A percentile compares a stretch with the other conserved stretches of the same genome.
Conservation (phyloP, 805 yeast species). For the Kluyveromyces lactis region DNA sequence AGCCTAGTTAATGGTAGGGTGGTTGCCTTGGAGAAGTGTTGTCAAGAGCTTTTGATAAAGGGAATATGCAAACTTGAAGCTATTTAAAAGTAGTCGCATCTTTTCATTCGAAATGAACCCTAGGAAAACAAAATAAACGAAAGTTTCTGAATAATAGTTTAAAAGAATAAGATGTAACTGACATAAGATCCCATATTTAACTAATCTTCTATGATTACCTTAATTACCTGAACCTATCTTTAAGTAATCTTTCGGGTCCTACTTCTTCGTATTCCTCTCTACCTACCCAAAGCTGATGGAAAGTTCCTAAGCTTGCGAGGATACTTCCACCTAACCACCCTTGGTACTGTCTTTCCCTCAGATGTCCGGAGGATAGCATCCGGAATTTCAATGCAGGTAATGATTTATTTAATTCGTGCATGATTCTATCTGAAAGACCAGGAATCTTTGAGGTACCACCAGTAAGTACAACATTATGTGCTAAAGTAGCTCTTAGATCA, state of each 20-base stretch:
- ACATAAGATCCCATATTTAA: no score
- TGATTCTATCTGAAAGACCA: conserved; percentile 69
- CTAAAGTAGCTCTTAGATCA: conserved; percentile 75
- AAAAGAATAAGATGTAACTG: no score
- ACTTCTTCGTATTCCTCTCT: conserved; percentile 80
- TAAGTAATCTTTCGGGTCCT: conserved; percentile 72
- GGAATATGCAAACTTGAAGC: conserved; percentile 20
- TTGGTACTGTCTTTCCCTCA: conserved; percentile 68
- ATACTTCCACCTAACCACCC: conserved; percentile 93
- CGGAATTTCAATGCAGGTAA: conserved; percentile 84
- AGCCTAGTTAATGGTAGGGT: conserved; percentile 31
- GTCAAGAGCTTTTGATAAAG: conserved; percentile 27
- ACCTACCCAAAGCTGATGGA: conserved; percentile 93
- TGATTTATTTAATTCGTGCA: conserved; percentile 55
- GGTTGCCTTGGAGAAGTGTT: conserved; percentile 31
- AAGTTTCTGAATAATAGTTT: no score
- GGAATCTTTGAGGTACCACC: conserved; percentile 80
- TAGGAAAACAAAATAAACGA: no score
- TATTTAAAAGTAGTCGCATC: no score
- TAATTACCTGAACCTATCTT: conserved; percentile 68
- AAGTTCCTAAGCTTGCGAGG: conserved; percentile 79
- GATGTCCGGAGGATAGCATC: conserved; percentile 71
- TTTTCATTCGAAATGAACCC: no score
- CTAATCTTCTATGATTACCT: no score
- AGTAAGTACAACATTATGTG: conserved; percentile 80